Percentiles rank a stretch among this genome's conserved stretches.
These are phyloP conservation scores for Leucaena leucocephala DNA, from an alignment of 306 rosid species.

Conservation along the genomic window DNA sequence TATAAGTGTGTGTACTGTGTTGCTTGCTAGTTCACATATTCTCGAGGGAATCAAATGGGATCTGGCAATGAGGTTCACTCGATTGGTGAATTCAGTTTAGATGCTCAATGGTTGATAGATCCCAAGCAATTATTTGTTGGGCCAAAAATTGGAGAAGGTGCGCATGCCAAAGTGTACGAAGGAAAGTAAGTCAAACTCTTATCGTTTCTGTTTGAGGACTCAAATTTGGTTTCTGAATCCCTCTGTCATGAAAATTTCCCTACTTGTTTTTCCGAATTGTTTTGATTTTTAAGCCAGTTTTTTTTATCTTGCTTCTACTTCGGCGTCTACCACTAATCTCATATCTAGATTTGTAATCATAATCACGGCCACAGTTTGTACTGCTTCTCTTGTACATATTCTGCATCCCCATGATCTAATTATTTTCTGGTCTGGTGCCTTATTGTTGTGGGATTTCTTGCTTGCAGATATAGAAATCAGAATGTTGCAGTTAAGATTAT, in stretches of 20 bases:
- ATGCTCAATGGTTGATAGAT: conserved; percentile 84
- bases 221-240: conserved; percentile 31
- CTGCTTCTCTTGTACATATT: conserved; percentile 16
- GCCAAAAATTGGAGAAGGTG: conserved; percentile 93
- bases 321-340: neutral
- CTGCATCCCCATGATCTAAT: neutral
- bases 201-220: conserved; percentile 30
- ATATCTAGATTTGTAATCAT: conserved; percentile 20
- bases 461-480: conserved; percentile 51
- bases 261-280: neutral
- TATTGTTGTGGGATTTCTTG: conserved; percentile 33
- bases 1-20: conserved; percentile 32
- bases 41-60: conserved; percentile 62
- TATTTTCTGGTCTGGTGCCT: conserved; percentile 20
- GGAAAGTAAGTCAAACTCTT: conserved; percentile 87
- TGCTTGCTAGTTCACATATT: conserved; percentile 35
- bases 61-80: conserved; percentile 89
- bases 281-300: neutral
- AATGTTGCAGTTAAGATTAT: conserved; percentile 55
- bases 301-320: conserved; percentile 21
- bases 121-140: conserved; percentile 91
- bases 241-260: neutral
- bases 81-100: conserved; percentile 66
- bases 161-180: conserved; percentile 90
- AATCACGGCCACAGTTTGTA: neutral